Evolutionary conservation across 225 moss, liverwort and hornwort genomes (phyloP).

Genomic region (Physcomitrium patens): DNA sequence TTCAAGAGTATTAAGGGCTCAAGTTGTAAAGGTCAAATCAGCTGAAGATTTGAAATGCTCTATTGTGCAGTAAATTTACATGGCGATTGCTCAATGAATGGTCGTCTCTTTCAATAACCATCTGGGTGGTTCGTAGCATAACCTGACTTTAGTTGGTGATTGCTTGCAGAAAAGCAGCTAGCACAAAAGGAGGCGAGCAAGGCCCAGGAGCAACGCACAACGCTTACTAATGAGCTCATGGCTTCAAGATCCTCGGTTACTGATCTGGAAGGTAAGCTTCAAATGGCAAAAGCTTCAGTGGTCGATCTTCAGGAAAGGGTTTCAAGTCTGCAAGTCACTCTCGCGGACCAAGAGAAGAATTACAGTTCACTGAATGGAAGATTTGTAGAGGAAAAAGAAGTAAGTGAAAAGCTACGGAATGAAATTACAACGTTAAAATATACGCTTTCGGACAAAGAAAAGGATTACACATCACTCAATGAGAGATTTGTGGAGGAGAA

Average conservation of each 20-base stretch:
- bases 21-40: no score
- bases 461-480: constrained; percentile 26
- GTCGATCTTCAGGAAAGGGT: constrained; percentile 38
- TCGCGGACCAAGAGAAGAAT: constrained; percentile 38
- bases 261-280: constrained; percentile 42
- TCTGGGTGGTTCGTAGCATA: neutral
- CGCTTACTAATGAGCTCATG: constrained; percentile 56
- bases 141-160: constrained; percentile 32
- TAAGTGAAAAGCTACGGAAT: constrained; percentile 37
- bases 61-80: no score
- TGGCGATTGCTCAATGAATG: no score
- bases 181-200: constrained; percentile 46
- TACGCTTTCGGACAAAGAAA: constrained; percentile 33
- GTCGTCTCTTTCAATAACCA: neutral
- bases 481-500: constrained; percentile 30
- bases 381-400: constrained; percentile 34
- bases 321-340: constrained; percentile 35
- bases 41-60: no score
- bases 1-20: no score
- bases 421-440: constrained; percentile 37
- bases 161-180: constrained; percentile 54
- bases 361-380: constrained; percentile 37
- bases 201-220: constrained; percentile 58
- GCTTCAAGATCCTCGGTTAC: constrained; percentile 32
- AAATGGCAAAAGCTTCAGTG: constrained; percentile 35